A percentile compares a stretch with the other conserved stretches of the same genome.
Evolutionary conservation across 768 basidiomycete species (phyloP).

Genomic region (Sarcodon aspratus): DNA sequence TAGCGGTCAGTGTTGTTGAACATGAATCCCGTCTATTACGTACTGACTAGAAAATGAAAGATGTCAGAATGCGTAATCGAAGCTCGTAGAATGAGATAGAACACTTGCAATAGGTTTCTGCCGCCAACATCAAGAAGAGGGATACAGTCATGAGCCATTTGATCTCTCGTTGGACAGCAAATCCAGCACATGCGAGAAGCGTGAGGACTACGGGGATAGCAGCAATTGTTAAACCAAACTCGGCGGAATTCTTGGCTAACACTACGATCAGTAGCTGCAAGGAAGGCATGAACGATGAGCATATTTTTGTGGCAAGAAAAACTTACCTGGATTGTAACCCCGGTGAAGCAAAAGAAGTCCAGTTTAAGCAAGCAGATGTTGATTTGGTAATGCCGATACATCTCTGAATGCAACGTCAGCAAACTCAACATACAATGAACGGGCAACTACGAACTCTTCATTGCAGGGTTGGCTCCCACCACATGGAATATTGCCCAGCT

Average conservation of each 20-base stretch:
- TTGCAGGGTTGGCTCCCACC: slow-evolving; percentile 74
- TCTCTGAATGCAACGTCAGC: slow-evolving; percentile 33
- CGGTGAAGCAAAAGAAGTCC: slow-evolving; percentile 81
- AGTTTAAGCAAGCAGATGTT: slow-evolving; percentile 84
- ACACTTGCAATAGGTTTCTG: slow-evolving; percentile 63
- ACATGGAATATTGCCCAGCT: slow-evolving; percentile 91
- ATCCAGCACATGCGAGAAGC: slow-evolving; percentile 50
- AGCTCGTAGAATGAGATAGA: neutral
- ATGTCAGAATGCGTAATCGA: slow-evolving; percentile 2
- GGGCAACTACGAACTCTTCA: slow-evolving; percentile 46
- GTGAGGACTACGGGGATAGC: slow-evolving; percentile 73
- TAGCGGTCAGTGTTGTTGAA: neutral
- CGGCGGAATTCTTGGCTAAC: slow-evolving; percentile 46
- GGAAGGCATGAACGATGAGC: neutral
- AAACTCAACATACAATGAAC: slow-evolving; percentile 1
- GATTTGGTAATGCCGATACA: slow-evolving; percentile 85
- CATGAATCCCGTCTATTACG: neutral
- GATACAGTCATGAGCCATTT: slow-evolving; percentile 72
- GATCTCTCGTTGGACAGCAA: slow-evolving; percentile 72
- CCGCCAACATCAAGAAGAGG: slow-evolving; percentile 67
- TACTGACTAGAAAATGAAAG: slow-evolving; percentile 10
- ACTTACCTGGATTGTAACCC: slow-evolving; percentile 78
- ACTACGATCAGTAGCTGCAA: slow-evolving; percentile 75
- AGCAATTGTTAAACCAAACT: slow-evolving; percentile 74
- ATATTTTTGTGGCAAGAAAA: neutral